Conservation (phyloP, 139 green algal genomes). For the Pleodorina starrii region DNA sequence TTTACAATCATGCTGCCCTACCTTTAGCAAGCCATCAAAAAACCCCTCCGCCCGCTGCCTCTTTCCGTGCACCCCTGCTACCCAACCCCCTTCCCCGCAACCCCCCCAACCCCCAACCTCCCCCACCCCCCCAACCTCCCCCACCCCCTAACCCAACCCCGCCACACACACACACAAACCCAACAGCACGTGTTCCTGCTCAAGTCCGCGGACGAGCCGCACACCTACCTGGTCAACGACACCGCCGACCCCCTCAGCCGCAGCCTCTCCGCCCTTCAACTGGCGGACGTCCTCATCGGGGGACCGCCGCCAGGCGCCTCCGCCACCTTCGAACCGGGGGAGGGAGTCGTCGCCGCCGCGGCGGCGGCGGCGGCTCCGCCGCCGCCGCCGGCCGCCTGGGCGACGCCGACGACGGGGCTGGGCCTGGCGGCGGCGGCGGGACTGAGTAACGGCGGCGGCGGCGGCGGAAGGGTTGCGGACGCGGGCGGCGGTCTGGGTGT, state of each 20-base stretch:
- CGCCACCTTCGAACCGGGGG: conserved; percentile 55
- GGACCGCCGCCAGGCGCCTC: conserved; percentile 60
- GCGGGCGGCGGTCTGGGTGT: not conserved
- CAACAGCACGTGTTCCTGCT: conserved; percentile 75
- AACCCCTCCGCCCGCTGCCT: no score
- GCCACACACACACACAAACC: no score
- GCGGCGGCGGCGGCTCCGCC: not conserved
- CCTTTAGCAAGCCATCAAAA: no score
- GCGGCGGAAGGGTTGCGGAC: not conserved
- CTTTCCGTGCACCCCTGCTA: no score
- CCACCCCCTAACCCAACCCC: no score
- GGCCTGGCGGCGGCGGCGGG: conserved; percentile 26
- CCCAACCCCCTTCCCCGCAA: no score
- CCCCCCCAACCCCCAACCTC: no score
- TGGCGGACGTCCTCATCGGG: conserved; percentile 71
- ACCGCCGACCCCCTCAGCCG: conserved; percentile 83
- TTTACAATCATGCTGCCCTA: no score
- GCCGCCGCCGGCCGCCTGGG: conserved; percentile 8
- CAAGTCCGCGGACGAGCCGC: conserved; percentile 67
- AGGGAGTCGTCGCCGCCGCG: not conserved
- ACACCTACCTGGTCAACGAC: conserved; percentile 90
- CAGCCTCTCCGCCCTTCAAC: conserved; percentile 70
- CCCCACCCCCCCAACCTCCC: no score
- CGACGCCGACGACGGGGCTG: conserved; percentile 11
- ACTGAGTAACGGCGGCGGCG: not conserved